Percentiles rank a stretch among this genome's conserved stretches.
Evolutionary conservation across 768 basidiomycete species (phyloP).

Genomic region (Russula sp.): DNA sequence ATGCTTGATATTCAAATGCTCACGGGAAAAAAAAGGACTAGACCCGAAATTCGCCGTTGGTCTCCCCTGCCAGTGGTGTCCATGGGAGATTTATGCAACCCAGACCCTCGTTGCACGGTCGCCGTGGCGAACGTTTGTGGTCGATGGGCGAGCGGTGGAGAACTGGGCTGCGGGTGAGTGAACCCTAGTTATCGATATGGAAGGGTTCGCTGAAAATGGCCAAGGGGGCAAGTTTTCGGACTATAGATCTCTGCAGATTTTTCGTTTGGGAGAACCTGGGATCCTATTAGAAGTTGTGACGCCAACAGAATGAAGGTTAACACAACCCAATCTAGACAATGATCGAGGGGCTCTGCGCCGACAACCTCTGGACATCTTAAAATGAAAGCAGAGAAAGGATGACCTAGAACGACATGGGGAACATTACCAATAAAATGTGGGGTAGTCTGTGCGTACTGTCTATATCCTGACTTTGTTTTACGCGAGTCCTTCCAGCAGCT

Average conservation of each 20-base stretch:
- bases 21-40: constrained; percentile 12
- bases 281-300: constrained; percentile 4
- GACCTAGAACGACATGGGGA: constrained; percentile 11
- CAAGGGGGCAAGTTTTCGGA: constrained; percentile 7
- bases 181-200: constrained; percentile 19
- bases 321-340: constrained; percentile 3
- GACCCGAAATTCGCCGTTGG: constrained; percentile 3
- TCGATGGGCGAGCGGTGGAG: constrained; percentile 9
- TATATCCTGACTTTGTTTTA: background rate
- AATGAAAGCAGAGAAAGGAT: constrained; percentile 3
- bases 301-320: constrained; percentile 15
- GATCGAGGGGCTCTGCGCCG: constrained; percentile 19
- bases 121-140: constrained; percentile 4
- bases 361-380: background rate
- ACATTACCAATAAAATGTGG: constrained; percentile 11
- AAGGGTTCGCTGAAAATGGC: constrained; percentile 12
- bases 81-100: constrained; percentile 8
- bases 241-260: constrained; percentile 5
- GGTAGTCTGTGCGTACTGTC: constrained; percentile 2
- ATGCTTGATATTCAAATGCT: constrained; percentile 2
- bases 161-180: constrained; percentile 9
- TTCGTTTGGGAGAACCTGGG: constrained; percentile 10
- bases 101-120: constrained; percentile 5
- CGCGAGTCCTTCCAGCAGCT: constrained; percentile 1
- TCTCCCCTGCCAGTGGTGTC: background rate